phyloP scores from a whole-genome alignment of 192 early-diverging fungal genomes.

The Coemansia umbellata region DNA sequence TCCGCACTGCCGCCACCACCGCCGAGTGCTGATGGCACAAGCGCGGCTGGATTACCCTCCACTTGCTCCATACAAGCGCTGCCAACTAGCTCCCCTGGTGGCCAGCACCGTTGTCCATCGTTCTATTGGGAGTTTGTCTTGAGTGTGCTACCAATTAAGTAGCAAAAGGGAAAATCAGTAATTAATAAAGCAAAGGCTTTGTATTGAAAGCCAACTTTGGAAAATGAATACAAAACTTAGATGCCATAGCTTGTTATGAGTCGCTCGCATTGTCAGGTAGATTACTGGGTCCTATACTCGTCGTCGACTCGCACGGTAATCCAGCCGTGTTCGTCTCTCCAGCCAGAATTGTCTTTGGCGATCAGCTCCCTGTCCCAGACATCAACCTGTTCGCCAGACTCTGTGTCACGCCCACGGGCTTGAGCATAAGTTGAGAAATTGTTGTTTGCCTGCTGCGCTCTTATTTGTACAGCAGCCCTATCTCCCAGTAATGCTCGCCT shows the following conservation, averaged over 20 bases:
- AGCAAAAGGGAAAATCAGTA: neutral
- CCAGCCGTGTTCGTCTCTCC: too few species aligned
- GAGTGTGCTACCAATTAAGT: neutral
- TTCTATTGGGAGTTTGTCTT: conserved; percentile 6
- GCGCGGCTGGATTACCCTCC: conserved; percentile 47
- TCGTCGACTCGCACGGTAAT: too few species aligned
- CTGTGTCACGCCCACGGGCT: too few species aligned
- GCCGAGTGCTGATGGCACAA: conserved; percentile 36
- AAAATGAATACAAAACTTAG: neutral
- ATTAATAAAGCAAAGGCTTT: neutral
- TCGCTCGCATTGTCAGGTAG: too few species aligned
- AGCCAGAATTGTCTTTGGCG: too few species aligned
- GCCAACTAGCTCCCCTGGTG: conserved; percentile 25
- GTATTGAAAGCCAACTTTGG: neutral
- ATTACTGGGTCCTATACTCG: too few species aligned
- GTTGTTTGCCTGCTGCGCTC: too few species aligned
- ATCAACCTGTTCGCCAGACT: too few species aligned
- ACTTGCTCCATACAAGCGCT: conserved; percentile 44
- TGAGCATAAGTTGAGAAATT: too few species aligned
- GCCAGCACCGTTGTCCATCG: conserved; percentile 23
- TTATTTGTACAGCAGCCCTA: too few species aligned
- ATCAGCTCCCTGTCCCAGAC: too few species aligned
- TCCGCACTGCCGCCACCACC: conserved; percentile 2
- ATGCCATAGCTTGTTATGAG: too few species aligned
- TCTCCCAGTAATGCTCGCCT: neutral